Percentiles rank a stretch among this genome's conserved stretches.
These are phyloP conservation scores for Mucor sp. DNA, from an alignment of 371 early-diverging fungal genomes.

Conservation along the genomic window DNA sequence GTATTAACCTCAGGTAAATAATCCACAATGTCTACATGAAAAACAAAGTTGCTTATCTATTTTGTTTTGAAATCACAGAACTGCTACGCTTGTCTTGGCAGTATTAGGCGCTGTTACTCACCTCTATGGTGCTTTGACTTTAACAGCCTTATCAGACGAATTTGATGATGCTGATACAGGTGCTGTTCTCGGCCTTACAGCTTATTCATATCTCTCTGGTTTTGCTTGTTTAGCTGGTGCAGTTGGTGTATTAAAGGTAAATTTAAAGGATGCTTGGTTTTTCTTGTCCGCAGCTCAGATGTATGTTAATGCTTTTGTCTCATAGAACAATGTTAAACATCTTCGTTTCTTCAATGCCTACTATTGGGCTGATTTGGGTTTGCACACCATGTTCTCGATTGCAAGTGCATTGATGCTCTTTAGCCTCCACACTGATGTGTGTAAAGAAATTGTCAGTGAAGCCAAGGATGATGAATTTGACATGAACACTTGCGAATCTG, in stretches of 20 bases:
- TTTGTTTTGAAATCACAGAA: constrained; percentile 19
- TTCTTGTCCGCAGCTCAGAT: neutral
- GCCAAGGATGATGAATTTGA: constrained; percentile 35
- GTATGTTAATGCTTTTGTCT: neutral
- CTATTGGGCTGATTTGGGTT: constrained; percentile 46
- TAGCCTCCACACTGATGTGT: constrained; percentile 37
- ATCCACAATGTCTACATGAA: neutral
- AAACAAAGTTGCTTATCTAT: neutral
- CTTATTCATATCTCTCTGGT: constrained; percentile 42
- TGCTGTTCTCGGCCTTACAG: constrained; percentile 36
- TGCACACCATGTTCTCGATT: constrained; percentile 43
- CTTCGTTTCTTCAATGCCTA: constrained; percentile 37
- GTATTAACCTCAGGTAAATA: constrained; percentile 35
- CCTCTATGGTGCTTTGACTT: constrained; percentile 33
- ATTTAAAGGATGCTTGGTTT: neutral
- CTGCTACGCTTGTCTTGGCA: constrained; percentile 42
- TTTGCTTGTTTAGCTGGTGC: constrained; percentile 44
- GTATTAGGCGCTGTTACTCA: constrained; percentile 38
- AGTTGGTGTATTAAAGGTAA: constrained; percentile 47
- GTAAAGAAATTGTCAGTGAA: constrained; percentile 38
- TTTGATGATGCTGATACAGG: constrained; percentile 33
- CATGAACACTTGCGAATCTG: constrained; percentile 40
- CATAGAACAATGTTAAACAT: constrained; percentile 45
- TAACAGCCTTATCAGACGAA: constrained; percentile 35
- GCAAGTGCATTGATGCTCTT: constrained; percentile 39